Base-by-base conservation (phyloP, 1,139 yeast genomes). In the Debaryomyces sp. region DNA sequence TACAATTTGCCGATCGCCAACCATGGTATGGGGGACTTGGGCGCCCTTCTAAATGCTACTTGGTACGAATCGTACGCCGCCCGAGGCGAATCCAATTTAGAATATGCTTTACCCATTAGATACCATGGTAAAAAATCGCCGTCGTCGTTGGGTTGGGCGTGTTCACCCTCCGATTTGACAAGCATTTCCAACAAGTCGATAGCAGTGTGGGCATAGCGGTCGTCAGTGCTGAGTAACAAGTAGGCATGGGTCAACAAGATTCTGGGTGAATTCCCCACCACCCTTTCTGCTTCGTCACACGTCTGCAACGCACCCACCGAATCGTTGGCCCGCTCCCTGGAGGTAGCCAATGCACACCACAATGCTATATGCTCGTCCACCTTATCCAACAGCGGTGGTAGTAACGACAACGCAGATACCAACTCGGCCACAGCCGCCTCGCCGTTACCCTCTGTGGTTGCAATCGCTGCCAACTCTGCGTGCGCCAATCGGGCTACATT, bases 1-100 rank as follows among this genome's bases (percentile, higher is more conserved):
- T 84, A 84, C 44, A 85, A 66, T 24, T 80, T 75, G 1, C 89
- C 90, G 22, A 84, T 83, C 0, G 86, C 83, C 36, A 85, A 64
- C 90, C 89, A 84, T 7, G 86, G 80, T 46, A 82, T 68, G 15
- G 88, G 82, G 12, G 79, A 75, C 32, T 71, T 69, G 17, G 84
- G 77, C 0, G 85, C 82, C 42, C 82, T 69, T 51, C 79, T 72
- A 46, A 84, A 65, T 2, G 88, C 84, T 36, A 75, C 70, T 59
- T 84, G 88, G 54, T 79, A 79, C 17, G 80, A 75, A 50, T 81
- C 82, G 58, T 82, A 84, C 1, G 87, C 83, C 44, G 73, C 69
- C 35, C 82, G 63, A 29, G 83, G 83, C 42, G 73, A 68, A 49
- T 74, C 78, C 27, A 74, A 58, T 37, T 74, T 55, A 10, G 80